These are phyloP conservation scores for Somion occarium DNA, from an alignment of 1,284 basidiomycete species.

Conservation along the genomic window DNA sequence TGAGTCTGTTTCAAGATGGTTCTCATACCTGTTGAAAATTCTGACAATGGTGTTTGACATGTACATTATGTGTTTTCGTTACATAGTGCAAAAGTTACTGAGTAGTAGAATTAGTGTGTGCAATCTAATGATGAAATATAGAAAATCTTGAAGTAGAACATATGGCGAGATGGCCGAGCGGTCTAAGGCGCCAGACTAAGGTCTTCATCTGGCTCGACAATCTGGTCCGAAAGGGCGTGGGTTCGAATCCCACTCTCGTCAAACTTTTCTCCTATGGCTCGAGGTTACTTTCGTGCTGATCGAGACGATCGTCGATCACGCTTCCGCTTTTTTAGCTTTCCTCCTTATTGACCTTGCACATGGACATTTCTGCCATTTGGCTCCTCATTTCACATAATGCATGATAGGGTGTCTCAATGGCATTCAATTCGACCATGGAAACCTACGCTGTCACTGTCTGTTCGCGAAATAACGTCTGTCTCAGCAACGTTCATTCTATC, in stretches of 20 bases:
- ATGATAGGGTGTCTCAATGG: constrained; percentile 39
- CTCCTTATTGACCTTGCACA: neutral
- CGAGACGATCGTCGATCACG: too few relatives aligned
- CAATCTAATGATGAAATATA: neutral
- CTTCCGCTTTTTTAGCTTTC: too few relatives aligned
- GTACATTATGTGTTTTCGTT: too few relatives aligned
- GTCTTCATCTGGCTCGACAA: constrained; percentile 20
- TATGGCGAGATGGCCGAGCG: constrained; percentile 70
- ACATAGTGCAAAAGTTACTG: neutral
- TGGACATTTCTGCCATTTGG: neutral
- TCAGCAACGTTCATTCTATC: constrained; percentile 75
- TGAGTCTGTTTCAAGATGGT: too few relatives aligned
- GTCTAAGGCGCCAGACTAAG: constrained; percentile 85
- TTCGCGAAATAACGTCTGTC: constrained; percentile 76
- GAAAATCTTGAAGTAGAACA: neutral
- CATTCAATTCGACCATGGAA: constrained; percentile 72
- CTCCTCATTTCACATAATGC: constrained; percentile 4
- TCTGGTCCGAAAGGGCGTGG: constrained; percentile 35
- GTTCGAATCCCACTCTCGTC: constrained; percentile 40
- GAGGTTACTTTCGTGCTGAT: neutral
- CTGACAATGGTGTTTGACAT: too few relatives aligned
- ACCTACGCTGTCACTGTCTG: constrained; percentile 59
- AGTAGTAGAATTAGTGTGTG: neutral
- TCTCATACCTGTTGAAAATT: too few relatives aligned
- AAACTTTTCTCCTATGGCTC: constrained; percentile 1